Evolutionary conservation across 176 grass and related monocot species (phyloP).

Genomic region (Calamus simplicifolius): DNA sequence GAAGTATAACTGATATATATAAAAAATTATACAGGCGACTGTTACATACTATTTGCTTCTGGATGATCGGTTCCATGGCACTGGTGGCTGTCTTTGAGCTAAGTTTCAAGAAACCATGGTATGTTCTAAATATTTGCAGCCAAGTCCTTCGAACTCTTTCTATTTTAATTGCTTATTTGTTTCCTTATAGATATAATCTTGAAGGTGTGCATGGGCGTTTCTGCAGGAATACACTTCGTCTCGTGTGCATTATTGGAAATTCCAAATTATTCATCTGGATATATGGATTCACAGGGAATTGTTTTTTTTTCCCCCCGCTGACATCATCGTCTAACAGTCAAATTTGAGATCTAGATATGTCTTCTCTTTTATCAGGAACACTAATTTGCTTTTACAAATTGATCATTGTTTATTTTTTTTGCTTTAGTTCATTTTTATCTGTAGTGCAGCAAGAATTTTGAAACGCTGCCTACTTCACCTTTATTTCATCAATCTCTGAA

Average conservation of each 20-base stretch:
- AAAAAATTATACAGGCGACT: conserved; percentile 46
- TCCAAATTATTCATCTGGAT: conserved; percentile 37
- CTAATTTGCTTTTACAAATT: too few relatives aligned
- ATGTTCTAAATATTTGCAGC: conserved; percentile 3
- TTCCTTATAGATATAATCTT: not conserved
- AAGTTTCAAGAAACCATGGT: conserved; percentile 81
- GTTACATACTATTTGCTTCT: conserved; percentile 89
- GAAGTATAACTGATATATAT: conserved; percentile 8
- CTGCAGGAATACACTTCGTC: conserved; percentile 44
- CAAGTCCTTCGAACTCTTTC: not conserved
- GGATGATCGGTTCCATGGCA: conserved; percentile 56
- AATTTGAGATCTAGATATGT: conserved; percentile 86
- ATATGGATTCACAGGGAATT: conserved; percentile 52
- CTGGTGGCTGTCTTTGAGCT: conserved; percentile 65
- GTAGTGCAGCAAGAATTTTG: too few relatives aligned
- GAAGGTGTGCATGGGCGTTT: not conserved
- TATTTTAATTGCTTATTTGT: not conserved
- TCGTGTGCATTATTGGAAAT: conserved; percentile 31
- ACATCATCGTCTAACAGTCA: conserved; percentile 31
- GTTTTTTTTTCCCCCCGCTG: not conserved
- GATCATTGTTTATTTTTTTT: too few relatives aligned
- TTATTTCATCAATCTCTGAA: too few relatives aligned
- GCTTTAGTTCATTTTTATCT: too few relatives aligned
- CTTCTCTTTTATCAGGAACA: conserved; percentile 3
- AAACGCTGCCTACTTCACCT: too few relatives aligned